These are phyloP conservation scores for Dendrocalamus latiflorus DNA, from an alignment of 202 grass and related monocot genomes.

Conservation along the genomic window DNA sequence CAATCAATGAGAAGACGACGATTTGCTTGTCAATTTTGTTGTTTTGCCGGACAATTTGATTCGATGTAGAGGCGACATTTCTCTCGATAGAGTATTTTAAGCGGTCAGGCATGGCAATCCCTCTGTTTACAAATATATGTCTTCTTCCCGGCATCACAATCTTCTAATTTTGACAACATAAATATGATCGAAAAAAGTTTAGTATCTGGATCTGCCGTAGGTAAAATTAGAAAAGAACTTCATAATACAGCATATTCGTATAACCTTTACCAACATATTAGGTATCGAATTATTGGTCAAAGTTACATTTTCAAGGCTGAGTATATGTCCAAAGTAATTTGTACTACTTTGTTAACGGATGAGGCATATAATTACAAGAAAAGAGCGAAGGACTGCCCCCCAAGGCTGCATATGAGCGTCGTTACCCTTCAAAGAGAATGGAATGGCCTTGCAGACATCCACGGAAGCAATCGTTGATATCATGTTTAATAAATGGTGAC, in stretches of 20 bases:
- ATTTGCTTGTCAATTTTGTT: neutral
- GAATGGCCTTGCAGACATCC: neutral
- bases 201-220: neutral
- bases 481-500: neutral
- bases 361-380: neutral
- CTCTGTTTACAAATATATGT: neutral
- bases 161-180: neutral
- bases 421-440: neutral
- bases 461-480: neutral
- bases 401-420: neutral
- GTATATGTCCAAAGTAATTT: neutral
- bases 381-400: neutral
- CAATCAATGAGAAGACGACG: neutral
- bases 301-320: neutral
- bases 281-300: neutral
- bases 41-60: neutral
- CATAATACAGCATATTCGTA: neutral
- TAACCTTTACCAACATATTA: neutral
- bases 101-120: neutral
- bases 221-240: neutral
- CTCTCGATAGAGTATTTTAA: neutral
- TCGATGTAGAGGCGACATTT: neutral
- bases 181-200: neutral
- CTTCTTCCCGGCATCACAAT: neutral
- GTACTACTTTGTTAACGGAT: neutral